Percentiles rank a stretch among this genome's conserved stretches.
These are phyloP conservation scores for Collybia mongolica DNA, from an alignment of 768 basidiomycete genomes.

Conservation along the genomic window DNA sequence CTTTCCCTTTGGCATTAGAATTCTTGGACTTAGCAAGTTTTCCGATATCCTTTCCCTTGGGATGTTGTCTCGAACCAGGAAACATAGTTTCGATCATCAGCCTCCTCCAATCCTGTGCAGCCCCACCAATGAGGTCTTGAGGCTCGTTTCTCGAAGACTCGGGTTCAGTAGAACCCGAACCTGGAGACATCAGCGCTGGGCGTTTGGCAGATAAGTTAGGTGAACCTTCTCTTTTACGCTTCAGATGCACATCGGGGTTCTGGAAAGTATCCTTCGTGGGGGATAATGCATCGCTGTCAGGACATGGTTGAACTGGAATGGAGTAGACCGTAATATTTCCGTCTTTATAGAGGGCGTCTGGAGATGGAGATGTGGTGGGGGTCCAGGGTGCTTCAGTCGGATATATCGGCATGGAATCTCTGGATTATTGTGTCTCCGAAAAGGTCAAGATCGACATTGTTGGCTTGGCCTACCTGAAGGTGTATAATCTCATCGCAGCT, in stretches of 20 bases:
- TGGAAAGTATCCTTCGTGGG: not conserved
- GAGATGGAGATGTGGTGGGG: constrained; percentile 15
- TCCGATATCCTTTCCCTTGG: constrained; percentile 7
- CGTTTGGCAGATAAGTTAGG: constrained; percentile 38
- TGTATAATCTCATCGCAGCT: constrained; percentile 68
- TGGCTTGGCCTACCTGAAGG: constrained; percentile 55
- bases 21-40: not conserved
- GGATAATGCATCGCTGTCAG: not conserved
- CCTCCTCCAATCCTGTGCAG: constrained; percentile 56
- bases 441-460: not conserved
- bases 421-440: constrained; percentile 18
- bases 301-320: constrained; percentile 41
- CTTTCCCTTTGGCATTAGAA: not conserved
- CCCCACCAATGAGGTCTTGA: constrained; percentile 35
- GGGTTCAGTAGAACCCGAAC: constrained; percentile 7
- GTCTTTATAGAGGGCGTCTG: constrained; percentile 57
- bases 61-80: constrained; percentile 35
- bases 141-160: constrained; percentile 25
- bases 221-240: constrained; percentile 44
- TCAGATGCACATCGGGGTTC: constrained; percentile 24
- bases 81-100: constrained; percentile 63
- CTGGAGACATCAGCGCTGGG: constrained; percentile 1
- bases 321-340: constrained; percentile 64
- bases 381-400: constrained; percentile 40
- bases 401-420: constrained; percentile 50